Base-by-base conservation (phyloP, 108 stramenopile species). In the Cyclotella kingstonii region DNA sequence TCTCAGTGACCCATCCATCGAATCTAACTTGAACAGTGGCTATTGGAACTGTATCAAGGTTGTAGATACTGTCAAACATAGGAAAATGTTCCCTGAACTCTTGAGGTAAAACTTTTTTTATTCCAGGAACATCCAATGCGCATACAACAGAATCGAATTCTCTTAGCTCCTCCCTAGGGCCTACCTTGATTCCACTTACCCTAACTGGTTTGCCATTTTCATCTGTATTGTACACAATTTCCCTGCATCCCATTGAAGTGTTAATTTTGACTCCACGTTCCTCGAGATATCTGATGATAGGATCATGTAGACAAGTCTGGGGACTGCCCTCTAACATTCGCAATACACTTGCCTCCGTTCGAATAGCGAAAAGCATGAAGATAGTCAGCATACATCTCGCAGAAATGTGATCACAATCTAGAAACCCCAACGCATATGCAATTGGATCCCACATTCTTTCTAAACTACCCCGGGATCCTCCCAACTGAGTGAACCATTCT, bases 401-500 rank as follows among this genome's bases (percentile, higher is more conserved):
- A 63, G 89, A 91, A 65, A 95, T 97, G 64, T 86, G 66, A 78
- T 97, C 96, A 68, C 95, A 97, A 71, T 97, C 96, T 44, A 97
- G 64, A 75, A 97, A 97, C 53, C 96, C 96, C 48, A 97, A 78
- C 42, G 96, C 96, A 60, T 97, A 97, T 22, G 96, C 96, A 53
- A 97, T 96, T 45, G 96, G 92, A 76, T 97, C 96, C 96, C 96
- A 97, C 95, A 97, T 89, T 25, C 96, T 76, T 39, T 93, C 87
- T 39, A 97, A 70, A 55, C 85, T 87, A 41, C 92, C 96, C 22
- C 96, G 77, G 14, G 68, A 81, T 22, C 96, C 96, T 27, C 96
- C 96, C 43, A 92, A 69, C 42, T 89, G 77, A 29, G 85, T 81
- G 66, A 97, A 97, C 96, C 96, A 97, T 68, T 97, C 92, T n/a